A percentile compares a stretch with the other conserved stretches of the same genome.
These are phyloP conservation scores for Beauveria bassiana DNA, from an alignment of 2,329 filamentous ascomycete genomes.

Conservation along the genomic window DNA sequence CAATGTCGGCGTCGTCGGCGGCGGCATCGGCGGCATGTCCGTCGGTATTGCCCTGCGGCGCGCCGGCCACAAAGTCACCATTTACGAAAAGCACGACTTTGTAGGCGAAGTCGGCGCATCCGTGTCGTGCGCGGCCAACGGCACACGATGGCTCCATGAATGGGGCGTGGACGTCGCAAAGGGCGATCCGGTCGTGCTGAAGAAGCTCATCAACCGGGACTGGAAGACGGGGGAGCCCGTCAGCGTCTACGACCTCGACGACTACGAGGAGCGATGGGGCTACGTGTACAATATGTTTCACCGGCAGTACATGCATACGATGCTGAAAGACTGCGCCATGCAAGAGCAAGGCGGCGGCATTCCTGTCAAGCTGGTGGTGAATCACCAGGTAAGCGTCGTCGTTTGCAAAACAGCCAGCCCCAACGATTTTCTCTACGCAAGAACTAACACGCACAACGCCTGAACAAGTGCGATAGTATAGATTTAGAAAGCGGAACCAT, in stretches of 20 bases:
- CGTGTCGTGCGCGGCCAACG: constrained; percentile 61
- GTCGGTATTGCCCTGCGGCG: constrained; percentile 39
- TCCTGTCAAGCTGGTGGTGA: constrained; percentile 46
- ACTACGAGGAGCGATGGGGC: constrained; percentile 60
- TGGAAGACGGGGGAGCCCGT: constrained; percentile 62
- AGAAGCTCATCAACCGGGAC: constrained; percentile 60
- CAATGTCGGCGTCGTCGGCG: constrained; percentile 36
- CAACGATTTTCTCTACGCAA: too few species aligned
- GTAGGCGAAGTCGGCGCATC: constrained; percentile 62
- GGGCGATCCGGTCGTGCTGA: constrained; percentile 57
- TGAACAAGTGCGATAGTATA: constrained; percentile 37
- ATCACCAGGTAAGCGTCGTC: constrained; percentile 38
- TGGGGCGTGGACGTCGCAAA: constrained; percentile 58
- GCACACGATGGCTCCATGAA: constrained; percentile 60
- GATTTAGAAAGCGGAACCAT: constrained; percentile 43
- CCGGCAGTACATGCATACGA: constrained; percentile 59
- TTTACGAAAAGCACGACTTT: constrained; percentile 61
- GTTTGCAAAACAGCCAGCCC: background rate
- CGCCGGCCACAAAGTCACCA: constrained; percentile 42
- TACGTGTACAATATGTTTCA: constrained; percentile 64
- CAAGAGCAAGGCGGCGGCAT: constrained; percentile 43
- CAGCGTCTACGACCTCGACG: constrained; percentile 54
- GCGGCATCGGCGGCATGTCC: constrained; percentile 41
- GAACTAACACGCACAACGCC: background rate
- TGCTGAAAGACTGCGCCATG: constrained; percentile 54